phyloP scores from a whole-genome alignment of 495 filamentous ascomycete species.

The Aspergillus baeticus region DNA sequence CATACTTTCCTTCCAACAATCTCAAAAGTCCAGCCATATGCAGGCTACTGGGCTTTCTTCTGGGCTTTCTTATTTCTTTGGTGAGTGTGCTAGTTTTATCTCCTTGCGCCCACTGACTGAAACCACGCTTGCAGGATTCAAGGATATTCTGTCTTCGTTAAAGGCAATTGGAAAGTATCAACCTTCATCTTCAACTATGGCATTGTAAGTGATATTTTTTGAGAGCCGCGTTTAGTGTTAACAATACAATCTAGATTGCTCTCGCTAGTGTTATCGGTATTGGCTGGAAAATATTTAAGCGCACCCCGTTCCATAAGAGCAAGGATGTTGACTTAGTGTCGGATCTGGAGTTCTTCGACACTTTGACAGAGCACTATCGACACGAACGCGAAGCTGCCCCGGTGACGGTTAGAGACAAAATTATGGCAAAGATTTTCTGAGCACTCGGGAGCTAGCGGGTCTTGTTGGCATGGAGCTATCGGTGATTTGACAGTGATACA shows the following conservation, averaged over 20 bases:
- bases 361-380: slow-evolving; percentile 2
- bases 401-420: background rate
- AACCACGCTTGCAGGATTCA: background rate
- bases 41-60: background rate
- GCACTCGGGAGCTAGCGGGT: too few relatives aligned
- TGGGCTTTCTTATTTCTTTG: slow-evolving; percentile 2
- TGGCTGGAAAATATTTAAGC: background rate
- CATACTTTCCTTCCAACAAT: background rate
- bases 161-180: slow-evolving; percentile 3
- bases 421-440: slow-evolving; percentile 1
- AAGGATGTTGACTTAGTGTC: background rate
- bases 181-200: slow-evolving; percentile 5
- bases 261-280: background rate
- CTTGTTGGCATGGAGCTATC: too few relatives aligned
- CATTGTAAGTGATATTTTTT: background rate
- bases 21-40: background rate
- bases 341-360: background rate
- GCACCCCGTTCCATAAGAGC: slow-evolving; percentile 2
- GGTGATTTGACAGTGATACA: too few relatives aligned
- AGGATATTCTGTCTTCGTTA: background rate
- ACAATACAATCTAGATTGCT: background rate
- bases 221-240: background rate
- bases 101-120: background rate
- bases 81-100: background rate
- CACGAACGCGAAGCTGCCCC: background rate